Percentiles rank a stretch among this genome's conserved stretches.
Conservation (phyloP, 202 grass and related monocot species). For the Cymbopogon flexuosus region DNA sequence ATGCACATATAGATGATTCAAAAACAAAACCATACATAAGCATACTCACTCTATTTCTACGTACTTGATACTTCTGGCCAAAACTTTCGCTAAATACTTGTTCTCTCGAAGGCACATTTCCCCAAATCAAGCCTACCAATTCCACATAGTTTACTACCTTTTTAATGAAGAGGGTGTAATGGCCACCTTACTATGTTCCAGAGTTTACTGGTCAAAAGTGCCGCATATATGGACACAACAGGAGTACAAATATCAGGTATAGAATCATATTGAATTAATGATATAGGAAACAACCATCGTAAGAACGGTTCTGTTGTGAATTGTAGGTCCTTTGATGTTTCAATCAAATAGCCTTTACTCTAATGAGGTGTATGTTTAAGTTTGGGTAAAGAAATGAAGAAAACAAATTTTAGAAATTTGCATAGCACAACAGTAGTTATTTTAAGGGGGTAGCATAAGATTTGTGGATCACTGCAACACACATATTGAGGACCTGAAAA, state of each 20-base stretch:
- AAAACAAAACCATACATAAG: not conserved
- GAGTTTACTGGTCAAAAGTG: not conserved
- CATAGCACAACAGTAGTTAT: not conserved
- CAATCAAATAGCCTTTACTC: not conserved
- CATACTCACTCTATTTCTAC: not conserved
- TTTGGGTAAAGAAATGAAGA: not conserved
- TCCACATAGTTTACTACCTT: not conserved
- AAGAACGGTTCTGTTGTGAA: not conserved
- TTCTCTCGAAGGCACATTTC: too few species aligned
- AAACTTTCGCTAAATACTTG: not conserved
- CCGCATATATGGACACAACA: not conserved
- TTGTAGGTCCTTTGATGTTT: not conserved
- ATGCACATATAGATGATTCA: not conserved
- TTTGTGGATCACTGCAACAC: not conserved
- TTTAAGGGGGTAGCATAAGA: not conserved
- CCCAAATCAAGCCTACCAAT: too few species aligned
- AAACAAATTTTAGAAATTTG: not conserved
- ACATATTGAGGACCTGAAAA: not conserved
- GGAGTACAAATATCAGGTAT: not conserved
- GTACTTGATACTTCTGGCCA: not conserved
- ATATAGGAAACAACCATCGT: not conserved
- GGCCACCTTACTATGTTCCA: not conserved
- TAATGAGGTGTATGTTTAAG: not conserved
- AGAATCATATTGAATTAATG: not conserved
- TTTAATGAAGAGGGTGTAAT: not conserved